Conservation (phyloP, 805 yeast species). For the Starmerella powellii region DNA sequence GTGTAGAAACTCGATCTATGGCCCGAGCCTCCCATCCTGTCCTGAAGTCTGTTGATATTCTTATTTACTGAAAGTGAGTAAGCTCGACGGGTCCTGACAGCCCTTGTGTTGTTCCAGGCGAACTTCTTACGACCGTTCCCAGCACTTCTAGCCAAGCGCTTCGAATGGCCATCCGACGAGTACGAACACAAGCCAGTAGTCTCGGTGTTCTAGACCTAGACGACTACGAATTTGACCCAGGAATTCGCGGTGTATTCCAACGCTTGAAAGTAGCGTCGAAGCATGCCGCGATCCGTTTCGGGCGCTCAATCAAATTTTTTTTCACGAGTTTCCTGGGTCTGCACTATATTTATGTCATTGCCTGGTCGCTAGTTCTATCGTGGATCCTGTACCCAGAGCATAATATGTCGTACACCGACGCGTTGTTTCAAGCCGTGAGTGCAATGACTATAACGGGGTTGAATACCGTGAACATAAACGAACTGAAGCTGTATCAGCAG, state of each 20-base stretch:
- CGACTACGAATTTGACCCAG: conserved; percentile 18
- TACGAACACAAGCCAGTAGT: conserved; percentile 5
- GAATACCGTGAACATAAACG: conserved; percentile 62
- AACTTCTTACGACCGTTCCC: too few relatives aligned
- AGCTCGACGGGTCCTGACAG: too few relatives aligned
- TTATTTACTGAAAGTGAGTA: too few relatives aligned
- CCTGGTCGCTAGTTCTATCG: conserved; percentile 53
- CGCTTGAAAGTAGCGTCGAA: neutral
- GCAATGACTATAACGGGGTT: conserved; percentile 86
- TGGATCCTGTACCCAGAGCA: conserved; percentile 65
- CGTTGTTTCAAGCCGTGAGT: conserved; percentile 62
- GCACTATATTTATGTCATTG: conserved; percentile 48
- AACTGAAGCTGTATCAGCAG: conserved; percentile 64
- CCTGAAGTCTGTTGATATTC: too few relatives aligned
- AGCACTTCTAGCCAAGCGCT: too few relatives aligned
- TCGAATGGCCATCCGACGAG: conserved; percentile 8
- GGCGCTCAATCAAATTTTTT: conserved; percentile 1
- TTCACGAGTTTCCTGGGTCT: conserved; percentile 21
- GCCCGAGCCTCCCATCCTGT: too few relatives aligned
- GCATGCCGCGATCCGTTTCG: conserved; percentile 10
- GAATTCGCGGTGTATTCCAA: conserved; percentile 10
- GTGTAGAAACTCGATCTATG: too few relatives aligned
- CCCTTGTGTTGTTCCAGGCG: too few relatives aligned
- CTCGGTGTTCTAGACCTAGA: conserved; percentile 25
- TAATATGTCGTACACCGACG: conserved; percentile 60